Base-by-base conservation (phyloP, 352 stramenopile genomes). In the Pythium diclinum region DNA sequence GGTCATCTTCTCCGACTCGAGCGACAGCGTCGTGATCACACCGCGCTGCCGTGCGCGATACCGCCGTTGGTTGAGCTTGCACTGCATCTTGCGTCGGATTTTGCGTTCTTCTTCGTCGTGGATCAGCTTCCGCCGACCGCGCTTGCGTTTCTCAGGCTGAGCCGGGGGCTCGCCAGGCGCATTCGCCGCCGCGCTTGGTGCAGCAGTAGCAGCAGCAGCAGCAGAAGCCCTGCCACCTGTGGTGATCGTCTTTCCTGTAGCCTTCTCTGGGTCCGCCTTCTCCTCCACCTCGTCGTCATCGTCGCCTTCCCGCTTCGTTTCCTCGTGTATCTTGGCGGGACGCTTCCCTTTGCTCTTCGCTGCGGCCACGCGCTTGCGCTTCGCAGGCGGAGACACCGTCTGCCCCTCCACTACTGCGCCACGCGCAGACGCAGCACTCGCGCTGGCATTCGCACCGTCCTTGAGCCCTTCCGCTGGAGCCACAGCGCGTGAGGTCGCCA, bases 41-140 rank as follows among this genome's bases (percentile, higher is more conserved):
- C 78, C 80, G 38, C 76, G 63, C 64, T 91, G 82, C 53, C 80
- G 70, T 4, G 79, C 82, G n/a, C 82, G 71, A 59, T 91, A 91
- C 34, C 82, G 61, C 9, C 82, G 78, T 52, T 91, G 82, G 63
- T 91, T 91, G 52, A 91, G 73, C 49, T 87, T 88, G 68, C 82
- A 91, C 63, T 91, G 82, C 62, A 75, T 77, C 61, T 91, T 91
- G 33, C 82, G 82, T 21, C 82, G 65, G 4, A 75, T 68, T 52
- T 83, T 86, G 33, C 79, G 79, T 55, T 88, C 74, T 42, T 75
- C 81, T 34, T 88, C 81, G 56, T 91, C 71, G 65, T 91, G 76
- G 32, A 91, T 71, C 17, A 91, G 62, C 17, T 71, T 78, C 13
- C 75, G 72, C 0, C 81, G 75, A 2, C 81, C 81, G 19, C 81